Evolutionary conservation across 2,329 filamentous ascomycete genomes (phyloP).

Genomic region (Laburnicola sp.): DNA sequence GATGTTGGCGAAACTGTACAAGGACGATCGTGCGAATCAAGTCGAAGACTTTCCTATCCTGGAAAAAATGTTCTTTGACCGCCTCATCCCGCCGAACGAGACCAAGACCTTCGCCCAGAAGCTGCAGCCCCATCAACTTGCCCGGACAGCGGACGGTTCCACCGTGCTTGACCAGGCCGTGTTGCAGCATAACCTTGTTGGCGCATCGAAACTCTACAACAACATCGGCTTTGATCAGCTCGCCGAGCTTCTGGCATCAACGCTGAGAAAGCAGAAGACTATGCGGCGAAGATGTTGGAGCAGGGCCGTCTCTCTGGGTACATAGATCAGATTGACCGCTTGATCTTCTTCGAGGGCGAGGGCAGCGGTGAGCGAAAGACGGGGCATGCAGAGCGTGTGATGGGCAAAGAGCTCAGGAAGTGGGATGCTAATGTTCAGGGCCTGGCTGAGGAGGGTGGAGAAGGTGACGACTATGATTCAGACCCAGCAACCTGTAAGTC

Average conservation of each 20-base stretch:
- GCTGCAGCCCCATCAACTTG: slow-evolving; percentile 84
- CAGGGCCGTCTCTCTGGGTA: slow-evolving; percentile 83
- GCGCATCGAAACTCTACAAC: slow-evolving; percentile 65
- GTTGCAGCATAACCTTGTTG: slow-evolving; percentile 92
- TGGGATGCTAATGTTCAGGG: slow-evolving; percentile 91
- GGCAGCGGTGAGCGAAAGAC: slow-evolving; percentile 70
- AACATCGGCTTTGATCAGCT: slow-evolving; percentile 66
- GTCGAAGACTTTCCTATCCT: slow-evolving; percentile 83
- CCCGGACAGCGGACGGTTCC: slow-evolving; percentile 83
- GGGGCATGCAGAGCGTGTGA: slow-evolving; percentile 60
- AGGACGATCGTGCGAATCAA: slow-evolving; percentile 79
- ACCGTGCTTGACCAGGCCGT: slow-evolving; percentile 93
- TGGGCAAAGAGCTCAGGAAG: slow-evolving; percentile 72
- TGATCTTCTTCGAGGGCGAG: slow-evolving; percentile 85
- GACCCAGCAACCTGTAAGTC: slow-evolving; percentile 72
- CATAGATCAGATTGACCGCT: slow-evolving; percentile 89
- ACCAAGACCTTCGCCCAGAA: slow-evolving; percentile 82
- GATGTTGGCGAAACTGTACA: slow-evolving; percentile 82
- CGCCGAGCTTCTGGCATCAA: slow-evolving; percentile 74
- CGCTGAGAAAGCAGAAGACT: slow-evolving; percentile 81
- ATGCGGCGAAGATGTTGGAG: slow-evolving; percentile 93
- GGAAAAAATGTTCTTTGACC: slow-evolving; percentile 96
- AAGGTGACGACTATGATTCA: slow-evolving; percentile 80
- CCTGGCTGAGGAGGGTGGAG: slow-evolving; percentile 86
- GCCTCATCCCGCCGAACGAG: slow-evolving; percentile 78